Conservation (phyloP, 768 basidiomycete species). For the Chalciporus piperatus region DNA sequence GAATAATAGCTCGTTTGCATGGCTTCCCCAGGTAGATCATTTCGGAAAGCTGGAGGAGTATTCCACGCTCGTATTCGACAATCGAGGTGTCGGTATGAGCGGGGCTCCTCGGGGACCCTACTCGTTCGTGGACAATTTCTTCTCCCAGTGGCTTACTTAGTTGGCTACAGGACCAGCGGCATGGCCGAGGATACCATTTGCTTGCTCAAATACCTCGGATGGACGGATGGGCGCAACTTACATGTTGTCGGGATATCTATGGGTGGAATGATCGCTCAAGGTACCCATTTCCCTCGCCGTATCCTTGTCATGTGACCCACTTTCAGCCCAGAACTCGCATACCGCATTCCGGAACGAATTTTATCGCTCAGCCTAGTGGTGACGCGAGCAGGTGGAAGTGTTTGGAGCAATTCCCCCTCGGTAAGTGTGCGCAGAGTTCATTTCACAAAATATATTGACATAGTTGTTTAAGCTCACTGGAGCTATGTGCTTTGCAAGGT, state of each 20-base stretch:
- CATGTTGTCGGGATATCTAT: conserved; percentile 75
- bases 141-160: neutral
- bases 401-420: conserved; percentile 61
- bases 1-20: conserved; percentile 61
- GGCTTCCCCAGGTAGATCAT: conserved; percentile 62
- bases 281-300: conserved; percentile 30
- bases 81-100: conserved; percentile 80
- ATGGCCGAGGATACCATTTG: conserved; percentile 77
- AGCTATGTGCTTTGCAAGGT: conserved; percentile 36
- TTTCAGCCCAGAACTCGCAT: conserved; percentile 57
- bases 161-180: conserved; percentile 50
- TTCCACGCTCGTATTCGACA: conserved; percentile 74
- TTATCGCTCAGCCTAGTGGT: conserved; percentile 63
- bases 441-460: neutral
- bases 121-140: conserved; percentile 45
- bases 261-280: conserved; percentile 85
- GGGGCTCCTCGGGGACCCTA: conserved; percentile 72
- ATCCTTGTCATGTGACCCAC: neutral
- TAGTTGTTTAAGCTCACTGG: conserved; percentile 38
- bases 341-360: conserved; percentile 63
- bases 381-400: conserved; percentile 62
- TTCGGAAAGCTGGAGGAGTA: conserved; percentile 56
- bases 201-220: conserved; percentile 67
- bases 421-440: conserved; percentile 36
- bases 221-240: conserved; percentile 59